Conservation (phyloP, 2,329 filamentous ascomycete genomes). For the Colletotrichum sansevieriae region DNA sequence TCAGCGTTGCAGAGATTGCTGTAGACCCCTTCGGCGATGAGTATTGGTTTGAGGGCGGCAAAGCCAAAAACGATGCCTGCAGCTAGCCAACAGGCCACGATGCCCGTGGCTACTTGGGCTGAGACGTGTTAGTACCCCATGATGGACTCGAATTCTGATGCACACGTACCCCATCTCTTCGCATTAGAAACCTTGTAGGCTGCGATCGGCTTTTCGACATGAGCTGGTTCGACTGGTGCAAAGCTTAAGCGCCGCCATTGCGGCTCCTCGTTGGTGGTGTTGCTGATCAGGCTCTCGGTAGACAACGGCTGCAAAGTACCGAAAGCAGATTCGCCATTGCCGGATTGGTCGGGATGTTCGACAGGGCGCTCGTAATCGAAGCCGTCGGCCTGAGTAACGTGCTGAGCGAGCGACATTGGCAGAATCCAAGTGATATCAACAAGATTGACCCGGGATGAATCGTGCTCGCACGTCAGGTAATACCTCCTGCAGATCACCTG, state of each 20-base stretch:
- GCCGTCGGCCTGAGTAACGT: constrained; percentile 57
- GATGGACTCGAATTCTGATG: no score
- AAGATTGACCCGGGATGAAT: background rate
- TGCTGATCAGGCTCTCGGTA: constrained; percentile 14
- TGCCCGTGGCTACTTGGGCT: constrained; percentile 79
- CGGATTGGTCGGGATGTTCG: constrained; percentile 44
- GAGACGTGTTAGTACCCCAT: constrained; percentile 19
- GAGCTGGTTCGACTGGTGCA: constrained; percentile 45
- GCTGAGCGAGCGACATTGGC: constrained; percentile 58
- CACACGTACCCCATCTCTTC: constrained; percentile 45
- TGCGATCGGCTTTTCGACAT: constrained; percentile 47
- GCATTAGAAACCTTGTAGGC: constrained; percentile 50
- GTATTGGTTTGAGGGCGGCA: constrained; percentile 86
- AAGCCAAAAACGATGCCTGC: constrained; percentile 86
- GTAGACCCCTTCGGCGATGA: constrained; percentile 81
- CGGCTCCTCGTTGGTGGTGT: constrained; percentile 29
- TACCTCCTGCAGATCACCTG: background rate
- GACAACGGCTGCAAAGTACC: constrained; percentile 44
- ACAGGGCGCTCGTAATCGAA: constrained; percentile 53
- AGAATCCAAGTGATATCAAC: background rate
- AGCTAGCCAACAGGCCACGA: constrained; percentile 81
- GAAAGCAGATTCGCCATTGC: constrained; percentile 45
- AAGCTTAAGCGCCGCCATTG: constrained; percentile 47
- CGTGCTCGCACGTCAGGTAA: background rate
- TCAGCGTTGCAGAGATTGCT: constrained; percentile 67